Percentiles rank a stretch among this genome's conserved stretches.
Conservation (phyloP, 2,329 filamentous ascomycete genomes). For the Talaromyces sp. region DNA sequence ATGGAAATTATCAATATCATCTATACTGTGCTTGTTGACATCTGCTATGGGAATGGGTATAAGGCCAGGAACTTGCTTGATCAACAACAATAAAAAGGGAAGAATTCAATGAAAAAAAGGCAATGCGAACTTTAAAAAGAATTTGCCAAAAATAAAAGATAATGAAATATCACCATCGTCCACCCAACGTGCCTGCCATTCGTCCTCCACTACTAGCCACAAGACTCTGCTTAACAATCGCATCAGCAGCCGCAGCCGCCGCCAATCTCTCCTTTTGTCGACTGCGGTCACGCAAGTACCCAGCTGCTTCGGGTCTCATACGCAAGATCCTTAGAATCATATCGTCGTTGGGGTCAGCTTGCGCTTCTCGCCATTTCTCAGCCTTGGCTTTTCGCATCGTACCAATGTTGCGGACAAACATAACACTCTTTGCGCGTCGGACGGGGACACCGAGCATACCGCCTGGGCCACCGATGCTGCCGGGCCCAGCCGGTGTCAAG, state of each 20-base stretch:
- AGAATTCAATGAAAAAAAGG: not conserved
- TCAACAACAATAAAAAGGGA: not conserved
- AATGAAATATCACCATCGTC: slow-evolving; percentile 13
- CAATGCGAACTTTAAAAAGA: not conserved
- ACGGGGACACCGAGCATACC: slow-evolving; percentile 48
- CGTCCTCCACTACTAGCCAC: slow-evolving; percentile 52
- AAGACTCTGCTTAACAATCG: slow-evolving; percentile 91
- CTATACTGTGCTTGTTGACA: slow-evolving; percentile 2
- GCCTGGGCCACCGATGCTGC: slow-evolving; percentile 28
- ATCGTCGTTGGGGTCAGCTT: slow-evolving; percentile 94
- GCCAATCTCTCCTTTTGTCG: slow-evolving; percentile 91
- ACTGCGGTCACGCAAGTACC: slow-evolving; percentile 83
- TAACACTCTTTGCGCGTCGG: slow-evolving; percentile 64
- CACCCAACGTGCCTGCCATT: slow-evolving; percentile 45
- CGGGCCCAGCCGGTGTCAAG: slow-evolving; percentile 59
- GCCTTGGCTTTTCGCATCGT: slow-evolving; percentile 96
- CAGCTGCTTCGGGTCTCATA: slow-evolving; percentile 85
- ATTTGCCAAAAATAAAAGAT: not conserved
- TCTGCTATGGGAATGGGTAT: slow-evolving; percentile 11
- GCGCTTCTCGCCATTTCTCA: slow-evolving; percentile 89
- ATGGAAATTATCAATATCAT: not conserved
- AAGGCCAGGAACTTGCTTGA: slow-evolving; percentile 6
- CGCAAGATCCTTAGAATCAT: slow-evolving; percentile 94
- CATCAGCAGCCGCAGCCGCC: slow-evolving; percentile 81
- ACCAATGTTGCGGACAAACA: slow-evolving; percentile 89